Evolutionary conservation across 2,329 filamentous ascomycete genomes (phyloP), one percentile per base, ranked within the genome.

Genomic region (Lachnellula arida): DNA sequence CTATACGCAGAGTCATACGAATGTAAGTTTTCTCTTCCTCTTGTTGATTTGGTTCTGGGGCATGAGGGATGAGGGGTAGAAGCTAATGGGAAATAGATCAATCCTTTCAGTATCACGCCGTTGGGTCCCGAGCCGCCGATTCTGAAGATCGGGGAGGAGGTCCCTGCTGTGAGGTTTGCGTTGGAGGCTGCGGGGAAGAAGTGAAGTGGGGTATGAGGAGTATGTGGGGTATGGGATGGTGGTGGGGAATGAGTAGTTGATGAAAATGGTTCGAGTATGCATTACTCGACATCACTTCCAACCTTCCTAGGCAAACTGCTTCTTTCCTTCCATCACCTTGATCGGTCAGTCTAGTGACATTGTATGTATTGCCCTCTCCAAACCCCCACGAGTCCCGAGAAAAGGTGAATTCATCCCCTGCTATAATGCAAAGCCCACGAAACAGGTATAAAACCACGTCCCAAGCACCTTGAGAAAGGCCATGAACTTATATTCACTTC

Each of bases 111-210:
- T 40, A 96, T 99, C 68, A 93, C 91, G 23, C 92, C 93, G 1
- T 69, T 96, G 15, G 93, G 93, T 0, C 93, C 94, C 5, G 65
- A 91, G 67, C 92, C 92, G 40, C 81, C 95, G 74, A 87, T 99
- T 60, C 67, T 97, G 73, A 82, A 81, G 4, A 75, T 88, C 65
- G 87, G 87, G 43, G 83, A 94, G 65, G 92, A 96, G 75, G 90
- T 96, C 5, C 62, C 76, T 7, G 85, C 83, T 43, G 85, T 70
- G 9, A 63, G 57, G 40, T 68, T 56, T 56, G 67, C 66, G 32
- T 56, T 69, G 51, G 59, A 59, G 49, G 47, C 54, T 57, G 54
- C 55, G 34, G 56, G 43, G 43, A 67, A 61, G 57, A 67, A 66
- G 51, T 67, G 42, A 57, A 25, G 19, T 9, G 42, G 19, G 7